Conservation (phyloP, 2,329 filamentous ascomycete species). For the Monosporascus sp. region DNA sequence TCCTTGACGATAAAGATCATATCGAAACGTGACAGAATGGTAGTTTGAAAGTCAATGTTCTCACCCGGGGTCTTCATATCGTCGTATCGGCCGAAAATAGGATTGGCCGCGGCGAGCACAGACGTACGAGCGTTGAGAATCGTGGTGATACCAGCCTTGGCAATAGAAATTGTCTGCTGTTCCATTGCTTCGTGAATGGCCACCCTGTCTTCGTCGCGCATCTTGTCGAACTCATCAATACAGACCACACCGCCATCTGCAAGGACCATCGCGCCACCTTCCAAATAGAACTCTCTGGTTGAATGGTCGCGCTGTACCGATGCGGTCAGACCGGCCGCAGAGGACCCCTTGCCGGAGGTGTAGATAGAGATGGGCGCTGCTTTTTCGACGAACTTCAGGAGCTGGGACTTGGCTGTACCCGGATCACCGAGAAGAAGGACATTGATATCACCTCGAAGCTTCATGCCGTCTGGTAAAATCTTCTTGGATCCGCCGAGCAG, state of each 20-base stretch:
- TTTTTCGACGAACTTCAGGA: slow-evolving; percentile 96
- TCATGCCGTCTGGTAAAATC: slow-evolving; percentile 96
- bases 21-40: slow-evolving; percentile 95
- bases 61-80: slow-evolving; percentile 96
- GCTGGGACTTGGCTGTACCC: slow-evolving; percentile 94
- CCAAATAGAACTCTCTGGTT: slow-evolving; percentile 93
- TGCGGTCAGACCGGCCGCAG: slow-evolving; percentile 92
- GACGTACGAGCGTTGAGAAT: slow-evolving; percentile 95
- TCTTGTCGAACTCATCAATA: slow-evolving; percentile 99
- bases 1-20: slow-evolving; percentile 99
- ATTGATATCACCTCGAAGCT: slow-evolving; percentile 94
- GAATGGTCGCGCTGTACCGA: slow-evolving; percentile 91
- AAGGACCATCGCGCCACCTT: slow-evolving; percentile 97
- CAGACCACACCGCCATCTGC: slow-evolving; percentile 96
- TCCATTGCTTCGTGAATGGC: slow-evolving; percentile 99
- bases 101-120: slow-evolving; percentile 91
- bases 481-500: slow-evolving; percentile 95
- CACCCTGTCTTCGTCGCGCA: slow-evolving; percentile 95
- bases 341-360: slow-evolving; percentile 96
- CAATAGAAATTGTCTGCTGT: slow-evolving; percentile 98
- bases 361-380: slow-evolving; percentile 96
- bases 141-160: slow-evolving; percentile 96
- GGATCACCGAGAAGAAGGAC: slow-evolving; percentile 94
- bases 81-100: slow-evolving; percentile 95
- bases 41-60: slow-evolving; percentile 99